These are phyloP conservation scores for Agapanthus africanus DNA, from an alignment of 106 monocot species.

Conservation along the genomic window DNA sequence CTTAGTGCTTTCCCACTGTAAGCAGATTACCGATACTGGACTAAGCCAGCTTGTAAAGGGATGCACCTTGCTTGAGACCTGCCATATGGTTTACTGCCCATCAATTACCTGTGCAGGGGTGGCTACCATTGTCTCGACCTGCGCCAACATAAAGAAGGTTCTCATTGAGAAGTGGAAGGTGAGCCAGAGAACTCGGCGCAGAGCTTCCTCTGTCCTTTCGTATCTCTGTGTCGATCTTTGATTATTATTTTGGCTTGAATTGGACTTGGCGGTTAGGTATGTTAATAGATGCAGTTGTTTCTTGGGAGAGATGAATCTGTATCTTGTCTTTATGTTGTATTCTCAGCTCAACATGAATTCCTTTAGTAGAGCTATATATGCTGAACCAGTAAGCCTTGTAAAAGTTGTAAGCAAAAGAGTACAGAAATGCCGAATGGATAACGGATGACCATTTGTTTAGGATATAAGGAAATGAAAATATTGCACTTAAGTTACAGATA, in stretches of 20 bases:
- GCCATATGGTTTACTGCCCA: slow-evolving; percentile 94
- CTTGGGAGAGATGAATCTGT: too few relatives aligned
- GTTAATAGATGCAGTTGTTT: neutral
- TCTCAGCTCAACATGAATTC: too few relatives aligned
- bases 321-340: too few relatives aligned
- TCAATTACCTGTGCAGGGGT: slow-evolving; percentile 64
- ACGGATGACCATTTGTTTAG: too few relatives aligned
- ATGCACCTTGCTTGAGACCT: slow-evolving; percentile 59
- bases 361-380: too few relatives aligned
- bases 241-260: neutral
- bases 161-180: slow-evolving; percentile 89
- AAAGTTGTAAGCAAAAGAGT: too few relatives aligned
- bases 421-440: too few relatives aligned
- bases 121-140: slow-evolving; percentile 77
- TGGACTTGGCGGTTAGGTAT: too few relatives aligned
- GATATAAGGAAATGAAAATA: too few relatives aligned
- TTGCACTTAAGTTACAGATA: too few relatives aligned
- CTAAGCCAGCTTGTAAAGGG: slow-evolving; percentile 70
- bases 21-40: slow-evolving; percentile 65
- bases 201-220: slow-evolving; percentile 55
- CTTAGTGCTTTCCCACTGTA: slow-evolving; percentile 68
- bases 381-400: too few relatives aligned
- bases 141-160: slow-evolving; percentile 66
- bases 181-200: slow-evolving; percentile 67
- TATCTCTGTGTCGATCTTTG: slow-evolving; percentile 76